These are phyloP conservation scores for Boletales sp. DNA, from an alignment of 768 basidiomycete species.

Conservation along the genomic window DNA sequence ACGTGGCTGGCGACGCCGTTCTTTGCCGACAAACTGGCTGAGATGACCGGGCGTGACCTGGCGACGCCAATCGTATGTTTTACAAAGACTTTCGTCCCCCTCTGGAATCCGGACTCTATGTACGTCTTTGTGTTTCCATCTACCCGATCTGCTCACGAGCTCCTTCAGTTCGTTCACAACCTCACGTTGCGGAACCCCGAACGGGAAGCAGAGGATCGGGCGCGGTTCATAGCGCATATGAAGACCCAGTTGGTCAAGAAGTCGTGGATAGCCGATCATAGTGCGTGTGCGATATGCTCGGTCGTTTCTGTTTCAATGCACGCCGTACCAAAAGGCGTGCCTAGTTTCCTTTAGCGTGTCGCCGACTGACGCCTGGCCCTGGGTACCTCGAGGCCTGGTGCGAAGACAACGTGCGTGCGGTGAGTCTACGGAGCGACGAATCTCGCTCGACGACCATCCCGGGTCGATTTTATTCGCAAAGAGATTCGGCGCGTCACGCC, in stretches of 20 bases:
- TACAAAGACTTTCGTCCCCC: conserved; percentile 47
- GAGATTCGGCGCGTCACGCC: conserved; percentile 48
- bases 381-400: conserved; percentile 66
- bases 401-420: conserved; percentile 45
- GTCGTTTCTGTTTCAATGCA: not conserved
- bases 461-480: conserved; percentile 47
- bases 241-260: conserved; percentile 47
- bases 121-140: too few species aligned
- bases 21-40: conserved; percentile 36
- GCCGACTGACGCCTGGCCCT: conserved; percentile 64
- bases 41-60: conserved; percentile 36
- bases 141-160: too few species aligned
- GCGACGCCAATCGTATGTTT: conserved; percentile 44
- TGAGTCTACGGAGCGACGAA: not conserved
- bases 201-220: conserved; percentile 28
- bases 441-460: too few species aligned
- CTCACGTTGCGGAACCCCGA: conserved; percentile 40
- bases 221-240: conserved; percentile 45
- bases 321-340: conserved; percentile 36
- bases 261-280: conserved; percentile 56
- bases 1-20: conserved; percentile 55
- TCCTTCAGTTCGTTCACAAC: conserved; percentile 30
- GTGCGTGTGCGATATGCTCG: not conserved
- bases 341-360: conserved; percentile 54
- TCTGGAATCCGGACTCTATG: conserved; percentile 47